Conservation (phyloP, 768 basidiomycete species). For the Collybiopsis confluens region DNA sequence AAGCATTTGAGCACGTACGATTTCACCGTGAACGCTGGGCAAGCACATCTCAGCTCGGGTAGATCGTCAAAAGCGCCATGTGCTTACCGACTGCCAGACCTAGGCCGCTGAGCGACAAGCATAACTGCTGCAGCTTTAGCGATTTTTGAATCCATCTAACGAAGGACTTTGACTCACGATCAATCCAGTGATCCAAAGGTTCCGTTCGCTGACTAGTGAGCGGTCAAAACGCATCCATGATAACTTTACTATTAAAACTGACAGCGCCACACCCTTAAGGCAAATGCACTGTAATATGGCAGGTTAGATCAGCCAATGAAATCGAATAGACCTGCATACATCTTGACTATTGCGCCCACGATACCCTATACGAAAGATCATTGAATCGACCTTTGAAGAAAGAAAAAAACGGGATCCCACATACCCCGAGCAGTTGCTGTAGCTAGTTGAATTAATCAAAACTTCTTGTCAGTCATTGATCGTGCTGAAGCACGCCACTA, state of each 20-base stretch:
- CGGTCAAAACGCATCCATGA: not conserved
- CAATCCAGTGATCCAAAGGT: slow-evolving; percentile 45
- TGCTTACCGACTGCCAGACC: not conserved
- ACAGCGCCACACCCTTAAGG: slow-evolving; percentile 65
- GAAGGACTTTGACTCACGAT: slow-evolving; percentile 55
- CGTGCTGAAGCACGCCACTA: not conserved
- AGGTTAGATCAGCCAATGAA: not conserved
- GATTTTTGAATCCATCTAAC: too few species aligned
- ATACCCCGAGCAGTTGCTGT: slow-evolving; percentile 40
- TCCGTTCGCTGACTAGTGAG: slow-evolving; percentile 51
- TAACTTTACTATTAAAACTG: slow-evolving; percentile 14
- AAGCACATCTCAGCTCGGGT: not conserved
- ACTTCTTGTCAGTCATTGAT: not conserved
- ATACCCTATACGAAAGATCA: slow-evolving; percentile 33
- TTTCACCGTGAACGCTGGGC: slow-evolving; percentile 41
- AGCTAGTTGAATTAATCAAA: slow-evolving; percentile 20
- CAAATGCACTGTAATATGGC: slow-evolving; percentile 40
- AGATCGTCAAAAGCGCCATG: not conserved
- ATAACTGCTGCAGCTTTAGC: too few species aligned
- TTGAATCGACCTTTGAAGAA: not conserved
- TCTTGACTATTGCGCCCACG: slow-evolving; percentile 57
- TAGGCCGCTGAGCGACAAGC: not conserved
- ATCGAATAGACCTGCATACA: slow-evolving; percentile 22
- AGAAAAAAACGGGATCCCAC: slow-evolving; percentile 12
- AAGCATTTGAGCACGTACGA: slow-evolving; percentile 27